Evolutionary conservation across 441 rosid genomes (phyloP), one percentile per base, ranked within the genome.

Genomic region (Euphorbia schlechtendalii): DNA sequence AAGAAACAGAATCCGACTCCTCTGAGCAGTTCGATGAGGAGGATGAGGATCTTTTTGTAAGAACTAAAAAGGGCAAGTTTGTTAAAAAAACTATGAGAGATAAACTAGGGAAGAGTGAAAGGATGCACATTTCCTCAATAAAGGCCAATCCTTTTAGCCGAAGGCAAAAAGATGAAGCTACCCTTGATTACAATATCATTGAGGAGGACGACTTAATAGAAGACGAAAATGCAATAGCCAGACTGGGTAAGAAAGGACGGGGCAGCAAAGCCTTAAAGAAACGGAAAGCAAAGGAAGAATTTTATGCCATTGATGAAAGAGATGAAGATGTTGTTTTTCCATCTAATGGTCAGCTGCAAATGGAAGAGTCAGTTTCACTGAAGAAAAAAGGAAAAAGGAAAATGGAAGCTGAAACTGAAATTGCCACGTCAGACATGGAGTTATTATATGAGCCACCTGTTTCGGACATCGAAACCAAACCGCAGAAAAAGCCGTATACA

Each of bases 1-100:
- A 94, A 73, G 96, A 87, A 73, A 90, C 97, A 34, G 96, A 94
- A 71, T 86, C 99, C 0, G 96, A 87, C 63, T 86, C 99, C 34
- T 84, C 94, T 8, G 89, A 85, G 55, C 85, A 80, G 49, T 79
- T 76, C 68, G 79, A 81, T 73, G 82, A 81, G 14, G 84, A 57
- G 13, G 74, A 77, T 17, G 76, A 82, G 61, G 96, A 77, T 73
- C 83, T 76, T 74, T 69, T 81, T 59, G 63, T 73, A 70, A 76
- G 84, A 70, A 83, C 64, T 74, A 86, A 70, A 72, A 86, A 68
- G 70, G 69, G 71, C 62, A 80, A 78, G 67, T 64, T 70, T 69
- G 65, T 64, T n/a, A 86, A 68, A 77, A 84, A 83, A 76, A 83
- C 71, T 53, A 10, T 68, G 64, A 74, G 55, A 58, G 86, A 78